A percentile compares a stretch with the other conserved stretches of the same genome.
Evolutionary conservation across 768 basidiomycete genomes (phyloP).

Genomic region (Panus rudis): DNA sequence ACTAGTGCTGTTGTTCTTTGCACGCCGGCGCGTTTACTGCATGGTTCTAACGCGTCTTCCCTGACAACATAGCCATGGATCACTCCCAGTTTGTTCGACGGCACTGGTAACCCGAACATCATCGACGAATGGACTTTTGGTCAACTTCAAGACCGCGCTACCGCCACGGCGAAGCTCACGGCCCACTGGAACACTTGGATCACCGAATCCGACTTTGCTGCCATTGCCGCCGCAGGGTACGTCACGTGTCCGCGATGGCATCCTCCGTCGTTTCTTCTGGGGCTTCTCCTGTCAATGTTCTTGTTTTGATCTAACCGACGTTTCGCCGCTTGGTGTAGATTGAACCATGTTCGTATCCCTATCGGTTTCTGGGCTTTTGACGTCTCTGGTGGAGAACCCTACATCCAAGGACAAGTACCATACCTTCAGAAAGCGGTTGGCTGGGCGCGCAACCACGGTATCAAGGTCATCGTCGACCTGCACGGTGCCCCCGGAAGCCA

Average conservation of each 20-base stretch:
- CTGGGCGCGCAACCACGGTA: slow-evolving; percentile 63
- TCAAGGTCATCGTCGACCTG: slow-evolving; percentile 77
- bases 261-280: slow-evolving; percentile 2
- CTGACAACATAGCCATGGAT: slow-evolving; percentile 53
- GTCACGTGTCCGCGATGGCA: slow-evolving; percentile 16
- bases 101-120: slow-evolving; percentile 48
- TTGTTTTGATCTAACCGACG: slow-evolving; percentile 6
- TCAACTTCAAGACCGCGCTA: slow-evolving; percentile 44
- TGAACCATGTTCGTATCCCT: slow-evolving; percentile 79
- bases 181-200: slow-evolving; percentile 75
- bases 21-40: slow-evolving; percentile 20
- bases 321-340: slow-evolving; percentile 30
- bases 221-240: slow-evolving; percentile 71
- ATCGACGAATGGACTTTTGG: slow-evolving; percentile 80
- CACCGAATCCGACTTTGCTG: slow-evolving; percentile 70
- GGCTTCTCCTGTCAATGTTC: background rate
- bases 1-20: too few relatives aligned
- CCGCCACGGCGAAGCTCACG: slow-evolving; percentile 44
- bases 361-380: slow-evolving; percentile 93
- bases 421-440: slow-evolving; percentile 59
- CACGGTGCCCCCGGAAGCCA: slow-evolving; percentile 76
- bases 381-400: slow-evolving; percentile 70
- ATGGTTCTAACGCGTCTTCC: background rate
- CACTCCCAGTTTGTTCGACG: slow-evolving; percentile 68
- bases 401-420: slow-evolving; percentile 66